Base-by-base conservation (phyloP, 1,284 basidiomycete species). In the Leccinum griseonigrum region DNA sequence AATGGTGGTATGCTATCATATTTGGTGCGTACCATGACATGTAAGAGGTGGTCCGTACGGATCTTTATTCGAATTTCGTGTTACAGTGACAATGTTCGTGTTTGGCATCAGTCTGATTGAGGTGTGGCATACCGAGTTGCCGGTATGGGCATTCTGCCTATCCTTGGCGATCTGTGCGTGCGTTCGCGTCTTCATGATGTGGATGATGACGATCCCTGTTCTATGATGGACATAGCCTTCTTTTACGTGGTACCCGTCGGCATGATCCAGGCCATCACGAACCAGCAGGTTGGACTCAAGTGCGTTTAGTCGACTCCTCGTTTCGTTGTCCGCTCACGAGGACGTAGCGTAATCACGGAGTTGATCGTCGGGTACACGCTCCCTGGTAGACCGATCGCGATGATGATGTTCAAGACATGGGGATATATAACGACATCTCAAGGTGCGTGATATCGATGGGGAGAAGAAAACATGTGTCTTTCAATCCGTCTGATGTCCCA, bases 1-100 rank as follows among this genome's bases (percentile, higher is more conserved):
- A 88, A 60, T 92, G 88, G 89, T 90, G 86, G 80, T 83, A 82
- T 61, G 79, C 77, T 0, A 80, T 83, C 68, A 79, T 83, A 63
- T 78, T 83, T 62, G 51, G 71, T 70, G 3, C 52, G 64, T 60
- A 46, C 16, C 18, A 5, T 10, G 4, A 32, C 5, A 16, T 34
- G 14, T 9, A 5, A 50, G n/a, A 2, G 11, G 16, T 18, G 9
- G 11, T 22, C 7, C 26, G 48, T 28, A 14, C 22, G 26, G 26
- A 3, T 51, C 10, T 26, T 46, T 5, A 11, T 3, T 51, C 16
- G 14, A 2, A 57, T 22, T 4, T 43, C 0, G 10, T 40, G 43
- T 2, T 10, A 48, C 28, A 73, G 77, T 77, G 38, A 56, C 65
- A n/a, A 85, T 81, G 84, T 79, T 83, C 60, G 78, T 81, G 1